These are phyloP conservation scores for Choricystis sp. DNA, from an alignment of 139 green algal genomes.

Conservation along the genomic window DNA sequence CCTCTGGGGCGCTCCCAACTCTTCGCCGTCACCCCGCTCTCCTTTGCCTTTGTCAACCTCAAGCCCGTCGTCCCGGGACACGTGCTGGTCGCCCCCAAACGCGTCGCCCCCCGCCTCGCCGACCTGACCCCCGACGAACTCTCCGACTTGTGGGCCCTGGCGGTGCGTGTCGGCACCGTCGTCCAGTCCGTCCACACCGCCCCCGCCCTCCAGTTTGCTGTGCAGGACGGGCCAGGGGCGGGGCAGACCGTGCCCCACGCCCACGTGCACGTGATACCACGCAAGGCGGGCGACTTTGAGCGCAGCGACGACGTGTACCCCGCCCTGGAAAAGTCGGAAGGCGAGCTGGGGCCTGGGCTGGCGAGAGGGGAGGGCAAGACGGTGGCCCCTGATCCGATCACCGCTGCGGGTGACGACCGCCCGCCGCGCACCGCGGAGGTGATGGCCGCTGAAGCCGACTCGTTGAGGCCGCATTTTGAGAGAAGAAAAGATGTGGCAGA, in stretches of 20 bases:
- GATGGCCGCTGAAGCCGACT: constrained; percentile 66
- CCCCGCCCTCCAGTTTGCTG: constrained; percentile 56
- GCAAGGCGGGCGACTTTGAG: constrained; percentile 67
- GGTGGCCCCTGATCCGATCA: no score
- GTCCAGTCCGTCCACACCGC: constrained; percentile 47
- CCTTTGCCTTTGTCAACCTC: constrained; percentile 86
- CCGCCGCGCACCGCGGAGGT: constrained; percentile 43
- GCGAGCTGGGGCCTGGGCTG: not conserved
- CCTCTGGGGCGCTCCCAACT: constrained; percentile 45
- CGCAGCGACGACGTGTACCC: constrained; percentile 88
- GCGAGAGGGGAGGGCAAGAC: not conserved
- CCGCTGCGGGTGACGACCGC: constrained; percentile 7
- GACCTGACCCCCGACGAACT: constrained; percentile 68
- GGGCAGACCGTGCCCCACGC: constrained; percentile 93
- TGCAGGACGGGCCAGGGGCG: constrained; percentile 50
- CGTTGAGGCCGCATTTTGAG: constrained; percentile 22
- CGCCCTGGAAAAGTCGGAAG: constrained; percentile 31
- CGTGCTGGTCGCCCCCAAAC: constrained; percentile 72
- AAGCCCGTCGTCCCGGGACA: constrained; percentile 92
- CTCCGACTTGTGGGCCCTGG: constrained; percentile 67
- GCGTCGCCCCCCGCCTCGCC: constrained; percentile 52
- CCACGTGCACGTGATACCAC: constrained; percentile 87
- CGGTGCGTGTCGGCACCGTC: constrained; percentile 30
- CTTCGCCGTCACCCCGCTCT: constrained; percentile 49
- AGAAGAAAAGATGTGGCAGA: not conserved